A percentile compares a stretch with the other conserved stretches of the same genome.
Evolutionary conservation across 2,329 filamentous ascomycete genomes (phyloP).

Genomic region (Orbilia oligospora): DNA sequence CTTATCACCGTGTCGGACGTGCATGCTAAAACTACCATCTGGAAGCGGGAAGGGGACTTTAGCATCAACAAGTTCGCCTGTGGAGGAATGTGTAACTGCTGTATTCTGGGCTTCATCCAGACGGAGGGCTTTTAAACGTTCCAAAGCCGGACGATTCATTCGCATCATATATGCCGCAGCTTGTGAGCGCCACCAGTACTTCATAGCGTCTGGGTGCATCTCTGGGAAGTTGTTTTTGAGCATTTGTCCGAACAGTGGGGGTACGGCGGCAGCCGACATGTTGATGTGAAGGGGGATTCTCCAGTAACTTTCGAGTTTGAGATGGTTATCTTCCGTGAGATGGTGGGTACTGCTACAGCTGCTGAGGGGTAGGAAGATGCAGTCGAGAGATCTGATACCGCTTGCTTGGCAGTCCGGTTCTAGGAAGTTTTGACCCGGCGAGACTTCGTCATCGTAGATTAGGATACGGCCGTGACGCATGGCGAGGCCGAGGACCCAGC

Average conservation of each 20-base stretch:
- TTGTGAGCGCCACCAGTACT: conserved; percentile 63
- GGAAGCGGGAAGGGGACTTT: conserved; percentile 60
- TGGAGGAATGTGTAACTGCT: conserved; percentile 32
- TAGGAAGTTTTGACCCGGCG: conserved; percentile 62
- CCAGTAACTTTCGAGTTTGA: conserved; percentile 49
- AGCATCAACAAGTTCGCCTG: conserved; percentile 35
- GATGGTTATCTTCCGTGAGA: conserved; percentile 24
- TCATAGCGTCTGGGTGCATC: conserved; percentile 61
- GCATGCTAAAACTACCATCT: conserved; percentile 62
- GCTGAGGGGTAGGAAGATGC: conserved; percentile 62
- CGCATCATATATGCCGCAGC: conserved; percentile 62
- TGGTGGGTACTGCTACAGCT: conserved; percentile 56
- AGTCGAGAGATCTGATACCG: conserved; percentile 61
- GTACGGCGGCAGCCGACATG: conserved; percentile 54
- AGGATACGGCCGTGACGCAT: conserved; percentile 61
- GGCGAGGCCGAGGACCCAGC: conserved; percentile 57
- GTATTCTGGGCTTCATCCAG: conserved; percentile 44
- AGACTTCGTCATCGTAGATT: conserved; percentile 55
- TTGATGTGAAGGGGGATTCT: conserved; percentile 31
- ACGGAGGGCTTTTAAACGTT: conserved; percentile 56
- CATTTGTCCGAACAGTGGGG: conserved; percentile 60
- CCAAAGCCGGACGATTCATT: conserved; percentile 60
- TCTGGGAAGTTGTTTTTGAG: conserved; percentile 60
- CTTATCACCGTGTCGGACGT: conserved; percentile 62
- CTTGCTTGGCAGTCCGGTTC: conserved; percentile 30